Base-by-base conservation (phyloP, 2,329 filamentous ascomycete species). In the Colletotrichum sp. region DNA sequence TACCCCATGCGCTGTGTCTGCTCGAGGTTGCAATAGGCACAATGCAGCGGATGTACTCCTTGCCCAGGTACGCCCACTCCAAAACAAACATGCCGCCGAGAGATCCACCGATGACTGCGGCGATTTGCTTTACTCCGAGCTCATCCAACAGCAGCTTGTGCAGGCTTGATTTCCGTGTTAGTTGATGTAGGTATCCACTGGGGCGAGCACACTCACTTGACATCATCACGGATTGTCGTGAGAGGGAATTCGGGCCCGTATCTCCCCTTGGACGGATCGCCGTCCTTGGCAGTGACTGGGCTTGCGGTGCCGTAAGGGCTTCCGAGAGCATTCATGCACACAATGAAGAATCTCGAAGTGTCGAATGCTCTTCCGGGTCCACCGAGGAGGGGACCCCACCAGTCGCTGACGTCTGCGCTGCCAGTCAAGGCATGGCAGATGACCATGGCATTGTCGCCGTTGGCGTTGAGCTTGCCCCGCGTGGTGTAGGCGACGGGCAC, bases 231-330 rank as follows among this genome's bases (percentile, higher is more conserved):
- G 78, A 99, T 95, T 0, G 97, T 99, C 1, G 97, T 98, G 78
- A 99, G 87, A 63, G 97, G 97, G 80, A 99, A 99, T 82, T 99
- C 97, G 2, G 97, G 97, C 0, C 97, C 97, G 82, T 99, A 99
- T 80, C 91, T 91, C 22, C 92, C 96, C 78, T 95, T 92, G 68
- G 88, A 88, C 19, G 90, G 86, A 80, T 98, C 92, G 16, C 96
- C 96, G 82, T 98, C 93, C 84, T 95, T 98, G 80, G 93, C 93
- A 3, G 97, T 99, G 69, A 96, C 95, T 2, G 95, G 95, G 82
- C 95, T 96, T n/a, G 94, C 95, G 74, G 94, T 95, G 34, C 95
- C 95, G 81, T 98, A 98, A 0, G 95, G 95, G 80, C 94, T 96
- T 62, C 95, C 95, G 64, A 96, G 84, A 83, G 94, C 95, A 86